Percentiles rank a stretch among this genome's conserved stretches.
Conservation (phyloP, 805 yeast genomes). For the Ogataea thermomethanolica region DNA sequence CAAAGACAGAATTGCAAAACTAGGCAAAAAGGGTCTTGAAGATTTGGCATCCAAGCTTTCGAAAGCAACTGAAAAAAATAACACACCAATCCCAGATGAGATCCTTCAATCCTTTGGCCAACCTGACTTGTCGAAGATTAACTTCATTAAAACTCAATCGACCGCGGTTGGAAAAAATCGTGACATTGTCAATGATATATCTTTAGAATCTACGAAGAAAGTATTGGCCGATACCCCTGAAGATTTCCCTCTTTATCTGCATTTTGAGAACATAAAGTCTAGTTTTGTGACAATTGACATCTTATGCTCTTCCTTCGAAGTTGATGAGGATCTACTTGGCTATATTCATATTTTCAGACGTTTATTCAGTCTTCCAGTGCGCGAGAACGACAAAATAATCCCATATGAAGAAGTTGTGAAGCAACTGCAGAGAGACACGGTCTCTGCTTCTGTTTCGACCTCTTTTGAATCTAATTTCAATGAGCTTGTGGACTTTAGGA, state of each 20-base stretch:
- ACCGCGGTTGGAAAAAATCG: conserved; percentile 54
- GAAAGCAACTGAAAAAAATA: conserved; percentile 63
- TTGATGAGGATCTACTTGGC: conserved; percentile 54
- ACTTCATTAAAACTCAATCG: conserved; percentile 66
- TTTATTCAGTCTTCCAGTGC: conserved; percentile 65
- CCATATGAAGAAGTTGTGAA: conserved; percentile 77
- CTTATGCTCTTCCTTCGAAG: conserved; percentile 51
- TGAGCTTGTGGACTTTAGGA: conserved; percentile 60
- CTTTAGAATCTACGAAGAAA: conserved; percentile 22
- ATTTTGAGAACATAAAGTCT: conserved; percentile 75
- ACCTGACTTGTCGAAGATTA: conserved; percentile 73
- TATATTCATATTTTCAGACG: conserved; percentile 64
- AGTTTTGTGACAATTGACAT: conserved; percentile 71
- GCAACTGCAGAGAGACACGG: conserved; percentile 67
- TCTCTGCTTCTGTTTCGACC: conserved; percentile 52
- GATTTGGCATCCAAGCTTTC: conserved; percentile 50
- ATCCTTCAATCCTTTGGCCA: conserved; percentile 58
- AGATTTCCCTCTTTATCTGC: conserved; percentile 64
- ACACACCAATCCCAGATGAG: conserved; percentile 70
- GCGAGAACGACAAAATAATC: conserved; percentile 55
- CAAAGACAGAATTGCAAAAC: conserved; percentile 45
- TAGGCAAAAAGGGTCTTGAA: conserved; percentile 60
- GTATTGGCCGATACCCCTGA: conserved; percentile 34
- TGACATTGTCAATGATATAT: conserved; percentile 28
- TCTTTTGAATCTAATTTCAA: conserved; percentile 60